Percentiles rank a stretch among this genome's conserved stretches.
Evolutionary conservation across 2,329 filamentous ascomycete genomes (phyloP).

Genomic region (Aspergillus brasiliensis): DNA sequence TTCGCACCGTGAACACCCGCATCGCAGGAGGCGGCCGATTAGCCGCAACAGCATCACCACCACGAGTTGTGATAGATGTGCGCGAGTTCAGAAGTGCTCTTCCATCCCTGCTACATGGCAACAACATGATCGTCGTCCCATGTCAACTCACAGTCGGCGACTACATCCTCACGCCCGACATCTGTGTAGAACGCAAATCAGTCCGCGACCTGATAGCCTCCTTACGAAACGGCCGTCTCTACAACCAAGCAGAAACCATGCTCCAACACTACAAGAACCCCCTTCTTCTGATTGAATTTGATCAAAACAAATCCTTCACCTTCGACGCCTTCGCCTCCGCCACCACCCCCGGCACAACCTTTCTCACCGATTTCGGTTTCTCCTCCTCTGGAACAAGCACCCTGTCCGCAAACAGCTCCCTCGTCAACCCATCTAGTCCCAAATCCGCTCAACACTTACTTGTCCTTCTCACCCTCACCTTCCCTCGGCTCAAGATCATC

Average conservation of each 20-base stretch:
- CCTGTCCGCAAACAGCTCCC: conserved; percentile 60
- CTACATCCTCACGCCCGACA: conserved; percentile 87
- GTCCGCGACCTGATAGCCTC: conserved; percentile 88
- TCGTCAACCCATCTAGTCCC: conserved; percentile 63
- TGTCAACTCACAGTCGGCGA: conserved; percentile 97
- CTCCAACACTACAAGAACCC: conserved; percentile 86
- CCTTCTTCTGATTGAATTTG: conserved; percentile 95
- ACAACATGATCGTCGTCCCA: conserved; percentile 83
- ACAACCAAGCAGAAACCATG: conserved; percentile 91
- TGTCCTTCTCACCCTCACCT: conserved; percentile 87
- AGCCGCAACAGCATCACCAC: conserved; percentile 79
- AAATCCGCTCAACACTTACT: conserved; percentile 89
- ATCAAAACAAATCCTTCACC: conserved; percentile 95
- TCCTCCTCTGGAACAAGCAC: conserved; percentile 51
- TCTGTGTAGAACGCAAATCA: conserved; percentile 94
- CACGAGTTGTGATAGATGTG: conserved; percentile 90
- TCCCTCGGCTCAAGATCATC: conserved; percentile 85
- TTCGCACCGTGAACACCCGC: conserved; percentile 92
- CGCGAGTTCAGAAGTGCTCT: conserved; percentile 93
- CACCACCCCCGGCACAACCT: conserved; percentile 42
- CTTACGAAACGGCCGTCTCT: conserved; percentile 88
- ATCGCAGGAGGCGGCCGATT: conserved; percentile 91
- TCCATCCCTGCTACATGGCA: conserved; percentile 86
- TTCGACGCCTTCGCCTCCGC: conserved; percentile 66
- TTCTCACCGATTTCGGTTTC: conserved; percentile 57